These are phyloP conservation scores for Corylus heterophylla DNA, from an alignment of 306 rosid species.

Conservation along the genomic window DNA sequence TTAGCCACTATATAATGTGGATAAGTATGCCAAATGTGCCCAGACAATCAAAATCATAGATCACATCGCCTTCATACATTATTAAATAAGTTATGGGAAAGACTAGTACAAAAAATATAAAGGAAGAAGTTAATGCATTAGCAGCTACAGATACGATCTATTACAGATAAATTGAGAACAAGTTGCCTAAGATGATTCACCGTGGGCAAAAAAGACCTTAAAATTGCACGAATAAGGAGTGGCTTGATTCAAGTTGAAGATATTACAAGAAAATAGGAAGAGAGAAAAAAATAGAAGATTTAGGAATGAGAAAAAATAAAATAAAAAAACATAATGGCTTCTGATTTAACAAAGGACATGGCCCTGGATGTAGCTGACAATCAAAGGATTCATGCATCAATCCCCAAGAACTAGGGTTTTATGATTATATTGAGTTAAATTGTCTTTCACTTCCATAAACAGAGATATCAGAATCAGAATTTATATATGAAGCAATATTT, in stretches of 20 bases:
- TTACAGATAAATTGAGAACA: neutral
- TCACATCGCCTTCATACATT: neutral
- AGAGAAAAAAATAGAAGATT: neutral
- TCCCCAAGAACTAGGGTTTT: too few relatives aligned
- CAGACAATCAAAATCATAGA: neutral
- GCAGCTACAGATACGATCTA: neutral
- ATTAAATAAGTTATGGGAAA: neutral
- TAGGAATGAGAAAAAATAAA: neutral
- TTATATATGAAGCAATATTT: neutral
- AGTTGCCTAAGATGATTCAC: too few relatives aligned
- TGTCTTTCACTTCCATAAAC: neutral
- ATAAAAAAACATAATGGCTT: neutral
- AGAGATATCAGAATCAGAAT: neutral
- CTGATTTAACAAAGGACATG: neutral
- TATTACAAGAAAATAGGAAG: too few relatives aligned
- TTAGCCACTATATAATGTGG: neutral
- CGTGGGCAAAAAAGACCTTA: too few relatives aligned
- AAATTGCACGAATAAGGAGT: too few relatives aligned
- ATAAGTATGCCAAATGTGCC: neutral
- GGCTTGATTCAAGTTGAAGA: too few relatives aligned
- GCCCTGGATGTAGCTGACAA: neutral
- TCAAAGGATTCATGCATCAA: too few relatives aligned
- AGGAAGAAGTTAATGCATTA: neutral
- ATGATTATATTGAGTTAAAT: too few relatives aligned
- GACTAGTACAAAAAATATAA: too few relatives aligned